These are phyloP conservation scores for Schizophyllum amplum DNA, from an alignment of 1,284 basidiomycete species.

Conservation along the genomic window DNA sequence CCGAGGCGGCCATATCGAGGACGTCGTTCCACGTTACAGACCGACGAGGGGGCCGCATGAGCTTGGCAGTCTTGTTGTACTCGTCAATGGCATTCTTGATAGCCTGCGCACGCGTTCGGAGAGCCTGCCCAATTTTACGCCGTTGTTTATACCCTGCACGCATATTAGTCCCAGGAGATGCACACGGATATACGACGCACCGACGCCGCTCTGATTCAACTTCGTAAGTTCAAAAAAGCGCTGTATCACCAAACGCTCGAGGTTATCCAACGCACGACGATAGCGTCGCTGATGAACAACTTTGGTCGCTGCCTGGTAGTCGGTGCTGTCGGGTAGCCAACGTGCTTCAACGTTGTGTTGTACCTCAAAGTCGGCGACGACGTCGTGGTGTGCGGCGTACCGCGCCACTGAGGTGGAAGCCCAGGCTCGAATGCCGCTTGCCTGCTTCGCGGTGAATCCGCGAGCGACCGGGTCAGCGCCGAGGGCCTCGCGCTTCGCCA, in stretches of 20 bases:
- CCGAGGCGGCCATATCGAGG: slow-evolving; percentile 21
- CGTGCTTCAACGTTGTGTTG: no score
- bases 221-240: slow-evolving; percentile 19
- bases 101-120: slow-evolving; percentile 16
- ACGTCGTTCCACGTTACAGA: slow-evolving; percentile 22
- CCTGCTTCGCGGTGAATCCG: no score
- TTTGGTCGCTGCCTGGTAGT: slow-evolving; percentile 7
- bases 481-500: no score
- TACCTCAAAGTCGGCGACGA: no score
- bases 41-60: slow-evolving; percentile 14
- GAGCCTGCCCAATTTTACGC: slow-evolving; percentile 19
- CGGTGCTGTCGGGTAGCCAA: slow-evolving; percentile 7
- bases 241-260: slow-evolving; percentile 17
- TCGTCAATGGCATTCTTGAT: slow-evolving; percentile 18
- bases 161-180: not conserved
- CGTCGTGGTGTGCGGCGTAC: no score
- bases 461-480: no score
- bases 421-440: no score
- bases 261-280: slow-evolving; percentile 11
- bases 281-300: slow-evolving; percentile 12
- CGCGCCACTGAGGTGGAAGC: no score
- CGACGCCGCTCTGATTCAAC: slow-evolving; percentile 13
- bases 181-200: slow-evolving; percentile 5
- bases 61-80: slow-evolving; percentile 19
- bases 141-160: slow-evolving; percentile 21